Base-by-base conservation (phyloP, 352 stramenopile genomes). In the Globisporangium splendens region DNA sequence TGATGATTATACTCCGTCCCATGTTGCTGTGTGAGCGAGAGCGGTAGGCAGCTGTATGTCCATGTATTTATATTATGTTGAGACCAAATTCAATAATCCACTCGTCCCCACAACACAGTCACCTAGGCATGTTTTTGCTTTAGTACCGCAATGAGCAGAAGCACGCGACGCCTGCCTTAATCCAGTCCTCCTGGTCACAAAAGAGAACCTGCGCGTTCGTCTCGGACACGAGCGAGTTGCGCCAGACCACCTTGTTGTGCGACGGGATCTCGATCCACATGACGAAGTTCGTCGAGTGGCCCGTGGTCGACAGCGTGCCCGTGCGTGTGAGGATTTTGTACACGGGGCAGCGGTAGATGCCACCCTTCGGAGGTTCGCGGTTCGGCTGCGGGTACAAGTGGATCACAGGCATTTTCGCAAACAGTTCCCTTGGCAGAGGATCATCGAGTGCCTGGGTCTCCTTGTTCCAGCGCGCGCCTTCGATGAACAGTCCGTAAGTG, bases 241-340 rank as follows among this genome's bases (percentile, higher is more conserved):
- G 82, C 66, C 63, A 87, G 75, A 75, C 84, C 49, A 66, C 87
- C 61, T 44, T 75, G 42, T 85, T 81, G 54, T 88, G 86, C 14
- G 77, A 89, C 41, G 92, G 92, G 28, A 98, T 79, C 62, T 97
- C 89, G 62, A 98, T 94, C 92, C 91, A 98, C 68, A 97, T 94
- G 56, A 98, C 83, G 69, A 98, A 98, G 72, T 98, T 97, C n/a
- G 91, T 97, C 17, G 75, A 93, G 61, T 97, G 91, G 7, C 91
- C 91, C 2, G 91, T 97, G 12, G 91, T 97, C 0, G 85, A 94
- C 8, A 97, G 69, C 17, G 86, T 96, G 18, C 90, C 91, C 18
- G 81, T 79, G 51, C 91, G 79, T 24, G 83, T 96, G 46, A 98
- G 73, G 42, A 97, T 91, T 71, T 98, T 98, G 77, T 98, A 98